These are phyloP conservation scores for Wallacemonas rigidus DNA, from an alignment of 208 protist species.

Conservation along the genomic window DNA sequence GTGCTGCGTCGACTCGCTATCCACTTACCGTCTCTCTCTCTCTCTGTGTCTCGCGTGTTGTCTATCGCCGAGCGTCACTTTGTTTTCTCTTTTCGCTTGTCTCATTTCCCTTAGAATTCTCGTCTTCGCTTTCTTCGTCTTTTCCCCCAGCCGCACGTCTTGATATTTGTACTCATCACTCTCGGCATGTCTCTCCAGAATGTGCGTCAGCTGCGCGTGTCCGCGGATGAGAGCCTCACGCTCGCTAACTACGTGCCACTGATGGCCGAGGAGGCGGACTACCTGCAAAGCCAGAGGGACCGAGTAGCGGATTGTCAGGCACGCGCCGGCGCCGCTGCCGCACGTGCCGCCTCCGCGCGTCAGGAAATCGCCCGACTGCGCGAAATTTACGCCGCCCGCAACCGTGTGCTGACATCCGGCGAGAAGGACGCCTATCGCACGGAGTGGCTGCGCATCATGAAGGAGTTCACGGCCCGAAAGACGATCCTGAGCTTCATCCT, in stretches of 20 bases:
- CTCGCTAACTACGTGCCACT: conserved; percentile 29
- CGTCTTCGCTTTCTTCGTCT: background rate
- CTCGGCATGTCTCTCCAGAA: conserved; percentile 36
- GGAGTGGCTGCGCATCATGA: conserved; percentile 39
- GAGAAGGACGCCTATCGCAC: conserved; percentile 28
- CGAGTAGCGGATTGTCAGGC: conserved; percentile 14
- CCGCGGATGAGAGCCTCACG: conserved; percentile 24
- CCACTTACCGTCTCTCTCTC: too few species aligned
- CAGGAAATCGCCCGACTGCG: conserved; percentile 23
- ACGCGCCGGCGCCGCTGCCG: conserved; percentile 1
- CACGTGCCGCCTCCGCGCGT: conserved; percentile 22
- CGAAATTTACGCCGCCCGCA: conserved; percentile 4
- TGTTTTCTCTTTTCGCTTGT: too few species aligned
- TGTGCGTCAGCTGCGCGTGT: conserved; percentile 24
- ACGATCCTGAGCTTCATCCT: conserved; percentile 49
- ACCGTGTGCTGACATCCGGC: background rate
- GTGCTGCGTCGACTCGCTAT: too few species aligned
- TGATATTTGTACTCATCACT: background rate
- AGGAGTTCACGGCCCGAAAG: conserved; percentile 56
- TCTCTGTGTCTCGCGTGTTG: too few species aligned
- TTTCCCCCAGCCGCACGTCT: background rate
- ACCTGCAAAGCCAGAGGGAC: conserved; percentile 21
- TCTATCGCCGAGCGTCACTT: too few species aligned
- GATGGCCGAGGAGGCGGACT: conserved; percentile 32
- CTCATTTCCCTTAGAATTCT: too few species aligned